A percentile compares a stretch with the other conserved stretches of the same genome.
phyloP scores from a whole-genome alignment of 805 yeast genomes.

The Cyberlindnera saturnus region DNA sequence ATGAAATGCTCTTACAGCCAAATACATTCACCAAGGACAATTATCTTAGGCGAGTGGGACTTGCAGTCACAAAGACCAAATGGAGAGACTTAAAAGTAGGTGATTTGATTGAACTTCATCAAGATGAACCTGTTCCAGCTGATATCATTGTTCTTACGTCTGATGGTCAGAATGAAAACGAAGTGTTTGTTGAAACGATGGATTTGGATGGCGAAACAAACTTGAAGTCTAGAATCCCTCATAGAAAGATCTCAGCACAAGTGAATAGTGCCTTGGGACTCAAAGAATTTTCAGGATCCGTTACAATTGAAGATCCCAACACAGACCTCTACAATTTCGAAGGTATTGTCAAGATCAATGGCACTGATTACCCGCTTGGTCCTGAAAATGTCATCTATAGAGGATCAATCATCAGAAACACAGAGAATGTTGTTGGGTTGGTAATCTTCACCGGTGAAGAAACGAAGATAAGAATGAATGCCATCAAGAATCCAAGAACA shows the following conservation, averaged over 20 bases:
- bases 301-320: constrained; percentile 87
- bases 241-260: constrained; percentile 49
- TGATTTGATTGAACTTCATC: constrained; percentile 63
- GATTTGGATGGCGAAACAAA: constrained; percentile 98
- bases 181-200: constrained; percentile 86
- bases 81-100: constrained; percentile 92
- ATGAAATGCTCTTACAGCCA: constrained; percentile 9
- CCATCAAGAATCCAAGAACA: constrained; percentile 79
- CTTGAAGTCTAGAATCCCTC: constrained; percentile 68
- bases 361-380: constrained; percentile 51
- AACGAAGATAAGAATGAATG: constrained; percentile 92
- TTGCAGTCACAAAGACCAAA: constrained; percentile 20
- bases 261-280: constrained; percentile 47
- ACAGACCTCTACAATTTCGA: constrained; percentile 86
- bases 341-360: constrained; percentile 51
- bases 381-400: constrained; percentile 83
- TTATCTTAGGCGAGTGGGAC: constrained; percentile 20
- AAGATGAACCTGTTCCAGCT: constrained; percentile 93
- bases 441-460: constrained; percentile 95
- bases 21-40: constrained; percentile 25
- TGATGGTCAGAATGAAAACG: constrained; percentile 47
- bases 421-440: constrained; percentile 65
- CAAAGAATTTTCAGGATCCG: constrained; percentile 41
- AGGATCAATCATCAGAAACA: constrained; percentile 86
- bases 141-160: constrained; percentile 73